phyloP scores from a whole-genome alignment of 1,139 yeast species.

The Geotrichum phurueaensis region DNA sequence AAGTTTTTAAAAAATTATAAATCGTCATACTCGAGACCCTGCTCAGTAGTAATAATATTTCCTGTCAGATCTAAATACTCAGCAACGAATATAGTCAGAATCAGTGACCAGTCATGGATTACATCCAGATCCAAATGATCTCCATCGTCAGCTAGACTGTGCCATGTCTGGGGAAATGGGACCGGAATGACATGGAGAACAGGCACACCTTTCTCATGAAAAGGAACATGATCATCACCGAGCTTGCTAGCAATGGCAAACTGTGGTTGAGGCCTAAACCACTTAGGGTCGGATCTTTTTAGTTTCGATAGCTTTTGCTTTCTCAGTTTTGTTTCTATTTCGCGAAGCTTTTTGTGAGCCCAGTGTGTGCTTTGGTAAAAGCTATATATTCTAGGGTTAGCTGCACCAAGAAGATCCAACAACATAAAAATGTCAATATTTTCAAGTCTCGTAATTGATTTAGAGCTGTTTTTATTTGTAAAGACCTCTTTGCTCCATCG shows the following conservation, averaged over 20 bases:
- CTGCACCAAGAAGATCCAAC: constrained; percentile 46
- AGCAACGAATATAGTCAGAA: constrained; percentile 34
- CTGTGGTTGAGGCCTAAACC: constrained; percentile 17
- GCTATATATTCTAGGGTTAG: constrained; percentile 39
- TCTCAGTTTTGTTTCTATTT: constrained; percentile 24
- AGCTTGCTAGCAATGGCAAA: constrained; percentile 33
- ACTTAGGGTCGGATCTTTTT: not conserved
- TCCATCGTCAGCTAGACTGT: constrained; percentile 39
- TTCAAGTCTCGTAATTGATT: constrained; percentile 24
- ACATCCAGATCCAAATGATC: constrained; percentile 33
- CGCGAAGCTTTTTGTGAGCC: constrained; percentile 37
- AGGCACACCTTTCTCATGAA: constrained; percentile 42
- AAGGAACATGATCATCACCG: constrained; percentile 53
- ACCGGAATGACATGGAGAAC: constrained; percentile 48
- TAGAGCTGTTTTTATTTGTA: constrained; percentile 8
- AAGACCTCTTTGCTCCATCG: constrained; percentile 33
- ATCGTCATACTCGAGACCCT: not conserved
- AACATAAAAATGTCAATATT: constrained; percentile 43
- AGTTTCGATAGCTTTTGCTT: constrained; percentile 9
- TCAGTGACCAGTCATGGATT: constrained; percentile 36
- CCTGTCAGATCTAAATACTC: constrained; percentile 32
- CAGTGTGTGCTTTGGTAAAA: constrained; percentile 42
- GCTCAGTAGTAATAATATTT: not conserved
- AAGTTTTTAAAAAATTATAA: not conserved
- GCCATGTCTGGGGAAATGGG: constrained; percentile 50